These are phyloP conservation scores for Nasturtium officinale DNA, from an alignment of 345 rosid species.

Conservation along the genomic window DNA sequence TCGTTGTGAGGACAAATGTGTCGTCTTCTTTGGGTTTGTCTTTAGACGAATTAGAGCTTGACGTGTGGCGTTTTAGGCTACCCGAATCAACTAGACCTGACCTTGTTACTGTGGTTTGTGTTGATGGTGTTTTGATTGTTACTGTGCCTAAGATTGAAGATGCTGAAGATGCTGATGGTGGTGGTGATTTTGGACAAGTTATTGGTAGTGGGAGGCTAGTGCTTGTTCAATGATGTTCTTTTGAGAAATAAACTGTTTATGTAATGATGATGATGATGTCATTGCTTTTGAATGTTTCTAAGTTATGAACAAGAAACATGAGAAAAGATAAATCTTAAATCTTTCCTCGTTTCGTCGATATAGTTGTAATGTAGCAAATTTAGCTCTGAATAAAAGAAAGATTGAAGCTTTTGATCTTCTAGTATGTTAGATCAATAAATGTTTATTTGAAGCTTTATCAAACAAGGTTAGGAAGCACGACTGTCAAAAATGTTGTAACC, in stretches of 20 bases:
- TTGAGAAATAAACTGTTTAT: neutral
- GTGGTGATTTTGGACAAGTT: constrained; percentile 67
- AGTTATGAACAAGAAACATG: no score
- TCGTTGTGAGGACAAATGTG: constrained; percentile 75
- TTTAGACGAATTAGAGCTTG: constrained; percentile 77
- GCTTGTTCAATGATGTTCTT: constrained; percentile 67
- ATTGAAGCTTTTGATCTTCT: neutral
- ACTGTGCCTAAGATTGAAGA: constrained; percentile 77
- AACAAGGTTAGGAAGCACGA: neutral
- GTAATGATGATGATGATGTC: constrained; percentile 19
- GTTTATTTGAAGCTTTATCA: neutral
- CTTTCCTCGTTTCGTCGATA: constrained; percentile 16
- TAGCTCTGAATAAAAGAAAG: constrained; percentile 14
- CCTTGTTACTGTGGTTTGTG: constrained; percentile 78
- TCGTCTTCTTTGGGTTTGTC: constrained; percentile 59
- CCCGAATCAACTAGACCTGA: constrained; percentile 89
- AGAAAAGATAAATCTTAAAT: neutral
- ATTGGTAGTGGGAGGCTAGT: constrained; percentile 79
- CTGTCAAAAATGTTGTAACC: no score
- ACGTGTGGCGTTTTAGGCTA: constrained; percentile 90
- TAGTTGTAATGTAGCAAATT: constrained; percentile 19
- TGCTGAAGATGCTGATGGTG: constrained; percentile 45
- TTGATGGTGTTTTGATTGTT: constrained; percentile 77
- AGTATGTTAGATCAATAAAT: neutral
- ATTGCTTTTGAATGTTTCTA: constrained; percentile 12